Conservation (phyloP, 2,329 filamentous ascomycete species). For the Colletotrichum sp. region DNA sequence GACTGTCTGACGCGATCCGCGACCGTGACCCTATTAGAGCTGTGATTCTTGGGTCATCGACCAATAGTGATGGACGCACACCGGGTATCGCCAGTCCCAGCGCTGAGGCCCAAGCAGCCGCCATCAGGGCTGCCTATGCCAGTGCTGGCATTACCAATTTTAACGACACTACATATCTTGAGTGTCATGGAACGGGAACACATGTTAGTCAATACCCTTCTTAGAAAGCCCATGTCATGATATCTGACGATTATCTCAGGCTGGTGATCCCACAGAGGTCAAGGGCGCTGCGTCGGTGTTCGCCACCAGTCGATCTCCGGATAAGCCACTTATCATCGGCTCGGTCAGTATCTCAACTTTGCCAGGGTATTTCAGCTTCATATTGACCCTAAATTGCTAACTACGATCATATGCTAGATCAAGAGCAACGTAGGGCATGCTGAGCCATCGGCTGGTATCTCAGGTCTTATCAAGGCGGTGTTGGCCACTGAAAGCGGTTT, state of each 20-base stretch:
- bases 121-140: slow-evolving; percentile 32
- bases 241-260: not conserved
- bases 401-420: slow-evolving; percentile 7
- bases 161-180: slow-evolving; percentile 32
- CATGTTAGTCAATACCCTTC: not conserved
- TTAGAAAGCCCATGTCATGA: not conserved
- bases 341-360: slow-evolving; percentile 7
- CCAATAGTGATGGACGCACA: slow-evolving; percentile 36
- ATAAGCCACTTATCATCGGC: slow-evolving; percentile 29
- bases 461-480: slow-evolving; percentile 31
- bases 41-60: slow-evolving; percentile 31
- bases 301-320: not conserved
- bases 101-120: slow-evolving; percentile 27
- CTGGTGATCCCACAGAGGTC: slow-evolving; percentile 41
- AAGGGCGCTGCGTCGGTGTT: slow-evolving; percentile 30
- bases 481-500: slow-evolving; percentile 27
- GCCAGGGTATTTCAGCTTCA: too few species aligned
- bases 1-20: slow-evolving; percentile 42
- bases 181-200: slow-evolving; percentile 45
- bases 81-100: slow-evolving; percentile 38
- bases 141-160: slow-evolving; percentile 26
- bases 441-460: slow-evolving; percentile 31
- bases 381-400: not conserved
- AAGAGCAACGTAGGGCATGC: slow-evolving; percentile 37
- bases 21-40: slow-evolving; percentile 42